These are phyloP conservation scores for Luvunga scandens DNA, from an alignment of 345 rosid species.

Conservation along the genomic window DNA sequence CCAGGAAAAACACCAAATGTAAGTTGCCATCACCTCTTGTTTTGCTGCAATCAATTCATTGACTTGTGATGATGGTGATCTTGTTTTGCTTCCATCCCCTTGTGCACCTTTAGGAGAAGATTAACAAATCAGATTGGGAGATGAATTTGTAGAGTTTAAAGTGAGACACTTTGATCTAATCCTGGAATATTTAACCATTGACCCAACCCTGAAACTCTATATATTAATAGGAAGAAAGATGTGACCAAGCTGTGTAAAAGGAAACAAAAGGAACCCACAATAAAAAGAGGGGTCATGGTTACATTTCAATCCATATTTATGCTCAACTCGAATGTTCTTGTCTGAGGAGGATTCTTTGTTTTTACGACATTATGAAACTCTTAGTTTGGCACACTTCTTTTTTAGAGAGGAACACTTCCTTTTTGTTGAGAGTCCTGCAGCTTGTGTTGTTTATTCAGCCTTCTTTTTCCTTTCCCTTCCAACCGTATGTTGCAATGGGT, in stretches of 20 bases:
- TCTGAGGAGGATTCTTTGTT: neutral
- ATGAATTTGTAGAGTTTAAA: neutral
- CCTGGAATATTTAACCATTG: neutral
- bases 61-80: neutral
- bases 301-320: neutral
- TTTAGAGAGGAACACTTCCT: neutral
- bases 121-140: neutral
- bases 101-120: neutral
- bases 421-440: neutral
- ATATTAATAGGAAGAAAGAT: too few relatives aligned
- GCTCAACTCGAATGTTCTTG: neutral
- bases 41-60: constrained; percentile 2
- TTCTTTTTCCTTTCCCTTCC: neutral
- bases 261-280: neutral
- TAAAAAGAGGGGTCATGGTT: neutral
- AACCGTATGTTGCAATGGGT: neutral
- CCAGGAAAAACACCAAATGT: constrained; percentile 72
- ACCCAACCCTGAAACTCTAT: neutral
- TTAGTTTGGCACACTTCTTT: neutral
- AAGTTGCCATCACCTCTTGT: constrained; percentile 29
- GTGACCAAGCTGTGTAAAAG: neutral
- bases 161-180: neutral
- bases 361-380: neutral
- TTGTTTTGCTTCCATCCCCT: neutral
- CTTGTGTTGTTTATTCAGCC: neutral